Evolutionary conservation across 2,329 filamentous ascomycete species (phyloP).

Genomic region (Dactylellina leptospora): DNA sequence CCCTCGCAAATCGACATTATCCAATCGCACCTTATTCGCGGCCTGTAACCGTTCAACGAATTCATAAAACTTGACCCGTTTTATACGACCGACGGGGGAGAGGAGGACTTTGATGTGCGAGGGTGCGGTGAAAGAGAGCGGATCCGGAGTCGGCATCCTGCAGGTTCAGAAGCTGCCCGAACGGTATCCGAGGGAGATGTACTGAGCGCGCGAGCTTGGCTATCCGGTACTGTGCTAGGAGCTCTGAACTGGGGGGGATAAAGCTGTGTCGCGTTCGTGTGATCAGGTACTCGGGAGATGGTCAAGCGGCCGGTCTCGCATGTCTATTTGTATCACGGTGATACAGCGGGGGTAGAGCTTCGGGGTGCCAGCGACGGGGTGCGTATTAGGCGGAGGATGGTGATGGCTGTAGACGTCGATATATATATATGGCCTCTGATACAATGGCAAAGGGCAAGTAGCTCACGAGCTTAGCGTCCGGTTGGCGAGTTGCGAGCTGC

Average conservation of each 20-base stretch:
- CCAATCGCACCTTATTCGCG: conserved; percentile 82
- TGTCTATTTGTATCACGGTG: conserved; percentile 17
- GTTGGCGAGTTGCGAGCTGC: conserved; percentile 24
- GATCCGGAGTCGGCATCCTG: conserved; percentile 73
- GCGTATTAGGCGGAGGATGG: neutral
- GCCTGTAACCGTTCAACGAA: conserved; percentile 80
- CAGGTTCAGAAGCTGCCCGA: conserved; percentile 14
- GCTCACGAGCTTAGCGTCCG: conserved; percentile 21
- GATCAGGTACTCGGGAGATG: conserved; percentile 25
- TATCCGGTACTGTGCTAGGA: neutral
- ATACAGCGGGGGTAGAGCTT: neutral
- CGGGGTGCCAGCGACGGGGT: neutral
- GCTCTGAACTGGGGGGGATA: neutral
- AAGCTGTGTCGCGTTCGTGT: conserved; percentile 28
- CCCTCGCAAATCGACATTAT: conserved; percentile 84
- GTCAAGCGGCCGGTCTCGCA: conserved; percentile 1
- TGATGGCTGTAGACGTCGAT: conserved; percentile 31
- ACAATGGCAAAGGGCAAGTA: neutral
- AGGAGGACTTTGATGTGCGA: conserved; percentile 89
- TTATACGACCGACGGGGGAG: conserved; percentile 86
- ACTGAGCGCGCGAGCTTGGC: conserved; percentile 37
- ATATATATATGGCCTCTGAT: neutral
- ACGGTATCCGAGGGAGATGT: neutral
- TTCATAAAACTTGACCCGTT: conserved; percentile 77
- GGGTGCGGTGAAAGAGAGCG: conserved; percentile 87